Evolutionary conservation across 345 rosid species (phyloP).

Genomic region (Lepidium africanum): DNA sequence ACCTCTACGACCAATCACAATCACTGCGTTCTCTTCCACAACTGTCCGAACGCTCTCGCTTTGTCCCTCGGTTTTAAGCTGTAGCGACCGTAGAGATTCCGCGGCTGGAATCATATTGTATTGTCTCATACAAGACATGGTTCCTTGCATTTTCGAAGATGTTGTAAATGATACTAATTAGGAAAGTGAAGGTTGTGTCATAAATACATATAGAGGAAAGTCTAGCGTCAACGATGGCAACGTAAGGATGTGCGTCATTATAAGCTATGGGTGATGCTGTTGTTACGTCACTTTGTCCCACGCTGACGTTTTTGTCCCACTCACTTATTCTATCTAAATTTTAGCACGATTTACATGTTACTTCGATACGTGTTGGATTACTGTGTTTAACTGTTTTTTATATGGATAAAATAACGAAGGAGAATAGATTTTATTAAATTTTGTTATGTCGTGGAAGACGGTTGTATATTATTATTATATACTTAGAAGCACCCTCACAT

Average conservation of each 20-base stretch:
- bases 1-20: conserved; percentile 53
- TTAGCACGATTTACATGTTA: conserved; percentile 7
- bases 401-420: background rate
- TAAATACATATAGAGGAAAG: conserved; percentile 23
- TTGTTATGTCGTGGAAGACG: too few species aligned
- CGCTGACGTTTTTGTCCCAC: background rate
- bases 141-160: conserved; percentile 45
- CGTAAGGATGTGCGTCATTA: conserved; percentile 50
- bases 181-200: background rate
- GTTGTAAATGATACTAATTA: background rate
- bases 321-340: background rate
- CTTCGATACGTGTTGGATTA: conserved; percentile 1
- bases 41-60: conserved; percentile 25
- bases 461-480: too few species aligned
- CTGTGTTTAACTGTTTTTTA: background rate
- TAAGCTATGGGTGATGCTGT: conserved; percentile 32
- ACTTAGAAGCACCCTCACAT: background rate
- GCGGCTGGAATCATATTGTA: conserved; percentile 3
- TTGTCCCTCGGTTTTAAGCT: conserved; percentile 2
- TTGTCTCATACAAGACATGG: conserved; percentile 37
- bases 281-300: conserved; percentile 31
- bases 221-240: conserved; percentile 49
- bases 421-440: background rate
- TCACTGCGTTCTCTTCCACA: conserved; percentile 55
- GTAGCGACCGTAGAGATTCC: background rate